Evolutionary conservation across 2,329 filamentous ascomycete genomes (phyloP).

Genomic region (Xylaria sp.): DNA sequence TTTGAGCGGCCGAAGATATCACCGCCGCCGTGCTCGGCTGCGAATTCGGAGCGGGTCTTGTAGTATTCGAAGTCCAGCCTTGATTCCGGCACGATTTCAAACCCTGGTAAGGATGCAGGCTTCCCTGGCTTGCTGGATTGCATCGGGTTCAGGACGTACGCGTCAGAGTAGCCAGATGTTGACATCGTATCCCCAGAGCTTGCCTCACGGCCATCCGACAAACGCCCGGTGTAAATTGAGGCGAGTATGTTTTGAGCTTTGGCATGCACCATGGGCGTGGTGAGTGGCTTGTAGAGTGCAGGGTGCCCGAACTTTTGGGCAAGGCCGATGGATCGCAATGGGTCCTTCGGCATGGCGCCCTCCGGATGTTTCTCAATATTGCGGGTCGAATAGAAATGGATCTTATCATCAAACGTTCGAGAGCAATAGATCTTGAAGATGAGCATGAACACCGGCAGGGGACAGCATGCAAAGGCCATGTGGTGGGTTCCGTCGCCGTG

Average conservation of each 20-base stretch:
- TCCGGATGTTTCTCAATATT: slow-evolving; percentile 54
- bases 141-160: slow-evolving; percentile 83
- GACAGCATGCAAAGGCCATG: slow-evolving; percentile 69
- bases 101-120: slow-evolving; percentile 62
- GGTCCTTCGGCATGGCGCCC: slow-evolving; percentile 52
- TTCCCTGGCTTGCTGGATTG: slow-evolving; percentile 53
- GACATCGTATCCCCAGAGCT: slow-evolving; percentile 59
- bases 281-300: slow-evolving; percentile 83
- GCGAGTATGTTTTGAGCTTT: slow-evolving; percentile 85
- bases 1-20: slow-evolving; percentile 63
- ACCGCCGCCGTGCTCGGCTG: slow-evolving; percentile 81
- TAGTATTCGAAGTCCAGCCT: slow-evolving; percentile 90
- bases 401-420: slow-evolving; percentile 73
- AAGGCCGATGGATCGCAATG: slow-evolving; percentile 65
- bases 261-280: slow-evolving; percentile 93
- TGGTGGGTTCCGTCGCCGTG: slow-evolving; percentile 62
- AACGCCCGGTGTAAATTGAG: slow-evolving; percentile 81
- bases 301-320: slow-evolving; percentile 86
- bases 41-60: slow-evolving; percentile 88
- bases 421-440: slow-evolving; percentile 87
- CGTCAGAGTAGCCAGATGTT: slow-evolving; percentile 78
- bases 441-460: slow-evolving; percentile 76
- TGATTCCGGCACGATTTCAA: slow-evolving; percentile 86
- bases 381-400: slow-evolving; percentile 77
- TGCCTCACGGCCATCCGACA: slow-evolving; percentile 66